Conservation (phyloP, 306 rosid species). For the Glycine soja region DNA sequence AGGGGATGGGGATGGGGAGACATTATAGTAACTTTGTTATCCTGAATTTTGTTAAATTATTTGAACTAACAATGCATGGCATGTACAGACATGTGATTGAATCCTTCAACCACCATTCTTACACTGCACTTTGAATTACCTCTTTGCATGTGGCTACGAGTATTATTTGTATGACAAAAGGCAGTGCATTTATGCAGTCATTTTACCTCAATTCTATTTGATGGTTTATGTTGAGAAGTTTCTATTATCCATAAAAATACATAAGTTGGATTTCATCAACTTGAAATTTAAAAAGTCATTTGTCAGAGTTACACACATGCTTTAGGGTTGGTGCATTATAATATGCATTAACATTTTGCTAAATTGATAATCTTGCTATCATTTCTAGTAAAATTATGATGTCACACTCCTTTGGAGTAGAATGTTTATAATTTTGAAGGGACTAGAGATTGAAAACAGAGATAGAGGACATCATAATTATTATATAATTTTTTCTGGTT, state of each 20-base stretch:
- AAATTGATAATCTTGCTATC: constrained; percentile 23
- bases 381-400: constrained; percentile 3
- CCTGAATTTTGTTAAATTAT: constrained; percentile 2
- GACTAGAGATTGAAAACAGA: constrained; percentile 14
- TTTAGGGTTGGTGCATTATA: not conserved
- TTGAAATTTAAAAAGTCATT: constrained; percentile 33
- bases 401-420: constrained; percentile 7
- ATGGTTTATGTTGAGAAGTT: constrained; percentile 14
- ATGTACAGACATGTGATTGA: not conserved
- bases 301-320: not conserved
- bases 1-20: not conserved
- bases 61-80: not conserved
- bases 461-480: constrained; percentile 11
- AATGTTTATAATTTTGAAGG: constrained; percentile 20
- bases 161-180: constrained; percentile 14
- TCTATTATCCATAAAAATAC: not conserved
- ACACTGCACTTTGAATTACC: not conserved
- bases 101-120: not conserved
- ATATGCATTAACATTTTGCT: not conserved
- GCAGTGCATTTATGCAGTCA: constrained; percentile 2
- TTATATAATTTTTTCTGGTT: not conserved
- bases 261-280: not conserved
- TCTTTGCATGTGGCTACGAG: not conserved
- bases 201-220: constrained; percentile 2
- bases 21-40: constrained; percentile 23